These are phyloP conservation scores for Neodidymelliopsis sp. DNA, from an alignment of 2,329 filamentous ascomycete genomes.

Conservation along the genomic window DNA sequence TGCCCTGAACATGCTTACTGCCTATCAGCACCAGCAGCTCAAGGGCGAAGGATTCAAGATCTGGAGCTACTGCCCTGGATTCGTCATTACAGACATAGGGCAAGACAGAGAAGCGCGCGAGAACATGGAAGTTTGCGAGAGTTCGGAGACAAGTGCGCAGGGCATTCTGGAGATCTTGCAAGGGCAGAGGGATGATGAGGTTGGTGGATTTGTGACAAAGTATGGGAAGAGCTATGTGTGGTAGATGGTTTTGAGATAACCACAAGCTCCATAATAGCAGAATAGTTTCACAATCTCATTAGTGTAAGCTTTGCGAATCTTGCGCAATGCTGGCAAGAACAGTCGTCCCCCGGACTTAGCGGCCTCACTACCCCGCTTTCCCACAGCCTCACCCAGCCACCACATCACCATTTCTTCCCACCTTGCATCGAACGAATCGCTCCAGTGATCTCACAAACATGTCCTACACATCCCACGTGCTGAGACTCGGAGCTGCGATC, in stretches of 20 bases:
- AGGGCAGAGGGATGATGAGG: slow-evolving; percentile 41
- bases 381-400: neutral
- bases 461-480: slow-evolving; percentile 6
- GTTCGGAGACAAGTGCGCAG: slow-evolving; percentile 42
- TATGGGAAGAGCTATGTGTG: slow-evolving; percentile 32
- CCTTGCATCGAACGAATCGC: too few relatives aligned
- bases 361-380: slow-evolving; percentile 14
- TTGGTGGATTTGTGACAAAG: slow-evolving; percentile 33
- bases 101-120: slow-evolving; percentile 28
- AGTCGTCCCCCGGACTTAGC: slow-evolving; percentile 6
- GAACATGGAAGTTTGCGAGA: slow-evolving; percentile 28
- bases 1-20: slow-evolving; percentile 48
- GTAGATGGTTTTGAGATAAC: slow-evolving; percentile 17
- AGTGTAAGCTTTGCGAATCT: too few relatives aligned
- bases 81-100: slow-evolving; percentile 37
- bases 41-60: slow-evolving; percentile 35
- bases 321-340: too few relatives aligned
- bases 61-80: slow-evolving; percentile 44
- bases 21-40: slow-evolving; percentile 50
- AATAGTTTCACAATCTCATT: too few relatives aligned
- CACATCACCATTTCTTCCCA: neutral
- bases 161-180: slow-evolving; percentile 42
- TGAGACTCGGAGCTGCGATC: slow-evolving; percentile 1
- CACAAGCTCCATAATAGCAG: neutral
- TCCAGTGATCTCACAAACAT: too few relatives aligned